Conservation (phyloP, 345 rosid genomes). For the Citropsis articulata region DNA sequence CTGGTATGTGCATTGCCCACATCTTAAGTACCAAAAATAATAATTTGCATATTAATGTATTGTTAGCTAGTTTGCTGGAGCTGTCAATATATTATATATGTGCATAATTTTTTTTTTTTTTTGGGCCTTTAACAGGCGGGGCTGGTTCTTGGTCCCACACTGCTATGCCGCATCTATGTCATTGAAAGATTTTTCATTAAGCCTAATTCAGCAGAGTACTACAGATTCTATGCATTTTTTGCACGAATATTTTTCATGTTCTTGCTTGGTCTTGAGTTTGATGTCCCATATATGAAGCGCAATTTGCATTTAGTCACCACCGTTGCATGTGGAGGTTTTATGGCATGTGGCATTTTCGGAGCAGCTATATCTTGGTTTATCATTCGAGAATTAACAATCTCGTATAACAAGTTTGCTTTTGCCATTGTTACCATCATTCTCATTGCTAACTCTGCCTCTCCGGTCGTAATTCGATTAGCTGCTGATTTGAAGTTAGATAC, state of each 20-base stretch:
- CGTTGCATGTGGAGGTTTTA: constrained; percentile 47
- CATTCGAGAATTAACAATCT: constrained; percentile 23
- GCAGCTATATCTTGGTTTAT: constrained; percentile 36
- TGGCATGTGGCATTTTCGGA: constrained; percentile 35
- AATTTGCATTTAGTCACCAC: constrained; percentile 40
- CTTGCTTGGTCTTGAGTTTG: constrained; percentile 69
- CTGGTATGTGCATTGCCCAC: constrained; percentile 36
- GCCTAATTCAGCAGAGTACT: constrained; percentile 52
- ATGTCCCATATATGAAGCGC: constrained; percentile 51
- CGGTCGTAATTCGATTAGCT: constrained; percentile 53
- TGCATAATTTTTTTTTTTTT: too few relatives aligned
- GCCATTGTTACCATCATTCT: constrained; percentile 31
- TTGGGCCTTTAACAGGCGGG: constrained; percentile 60
- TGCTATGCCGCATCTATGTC: constrained; percentile 40
- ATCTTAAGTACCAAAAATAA: too few relatives aligned
- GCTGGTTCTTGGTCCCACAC: constrained; percentile 61
- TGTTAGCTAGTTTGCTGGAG: too few relatives aligned
- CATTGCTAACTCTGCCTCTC: constrained; percentile 63
- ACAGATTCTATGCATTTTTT: constrained; percentile 39
- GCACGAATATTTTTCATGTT: constrained; percentile 65
- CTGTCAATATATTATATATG: too few relatives aligned
- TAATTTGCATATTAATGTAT: too few relatives aligned
- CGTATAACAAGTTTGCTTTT: constrained; percentile 14
- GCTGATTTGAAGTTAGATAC: constrained; percentile 68
- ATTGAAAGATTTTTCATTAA: constrained; percentile 47